Evolutionary conservation across 441 rosid species (phyloP).

Genomic region (Breynia disticha): DNA sequence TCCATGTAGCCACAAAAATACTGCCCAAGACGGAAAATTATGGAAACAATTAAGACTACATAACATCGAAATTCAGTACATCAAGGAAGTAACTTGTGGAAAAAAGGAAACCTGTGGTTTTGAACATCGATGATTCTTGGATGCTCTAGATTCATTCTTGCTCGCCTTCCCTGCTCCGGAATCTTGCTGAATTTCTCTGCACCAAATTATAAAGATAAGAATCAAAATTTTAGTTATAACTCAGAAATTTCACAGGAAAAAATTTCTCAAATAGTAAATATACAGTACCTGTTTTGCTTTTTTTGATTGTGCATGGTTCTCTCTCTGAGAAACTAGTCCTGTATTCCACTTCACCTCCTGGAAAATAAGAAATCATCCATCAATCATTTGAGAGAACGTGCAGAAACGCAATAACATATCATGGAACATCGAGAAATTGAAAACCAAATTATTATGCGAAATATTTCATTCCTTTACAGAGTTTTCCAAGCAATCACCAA

Average conservation of each 20-base stretch:
- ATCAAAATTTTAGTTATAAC: not conserved
- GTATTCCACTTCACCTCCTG: slow-evolving; percentile 62
- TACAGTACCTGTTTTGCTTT: slow-evolving; percentile 62
- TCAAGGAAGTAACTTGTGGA: not conserved
- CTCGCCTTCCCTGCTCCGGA: slow-evolving; percentile 59
- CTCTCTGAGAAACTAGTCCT: slow-evolving; percentile 84
- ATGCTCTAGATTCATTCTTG: slow-evolving; percentile 76
- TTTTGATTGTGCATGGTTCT: slow-evolving; percentile 69
- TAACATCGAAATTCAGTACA: slow-evolving; percentile 2
- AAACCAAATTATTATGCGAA: slow-evolving; percentile 9
- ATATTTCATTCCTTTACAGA: slow-evolving; percentile 9
- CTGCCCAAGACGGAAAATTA: slow-evolving; percentile 36
- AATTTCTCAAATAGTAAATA: slow-evolving; percentile 1
- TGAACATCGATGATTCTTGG: slow-evolving; percentile 91
- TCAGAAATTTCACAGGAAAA: not conserved
- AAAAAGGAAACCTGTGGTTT: slow-evolving; percentile 55
- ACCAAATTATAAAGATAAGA: slow-evolving; percentile 6
- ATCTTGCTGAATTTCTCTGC: slow-evolving; percentile 67
- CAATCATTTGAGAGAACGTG: not conserved
- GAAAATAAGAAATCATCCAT: slow-evolving; percentile 12
- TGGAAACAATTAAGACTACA: slow-evolving; percentile 9
- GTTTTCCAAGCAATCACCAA: slow-evolving; percentile 13
- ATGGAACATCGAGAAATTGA: not conserved
- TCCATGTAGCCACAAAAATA: slow-evolving; percentile 87
- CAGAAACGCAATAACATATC: too few species aligned